phyloP scores from a whole-genome alignment of 2,329 filamentous ascomycete genomes.

The Sporothrix brunneoviolacea region DNA sequence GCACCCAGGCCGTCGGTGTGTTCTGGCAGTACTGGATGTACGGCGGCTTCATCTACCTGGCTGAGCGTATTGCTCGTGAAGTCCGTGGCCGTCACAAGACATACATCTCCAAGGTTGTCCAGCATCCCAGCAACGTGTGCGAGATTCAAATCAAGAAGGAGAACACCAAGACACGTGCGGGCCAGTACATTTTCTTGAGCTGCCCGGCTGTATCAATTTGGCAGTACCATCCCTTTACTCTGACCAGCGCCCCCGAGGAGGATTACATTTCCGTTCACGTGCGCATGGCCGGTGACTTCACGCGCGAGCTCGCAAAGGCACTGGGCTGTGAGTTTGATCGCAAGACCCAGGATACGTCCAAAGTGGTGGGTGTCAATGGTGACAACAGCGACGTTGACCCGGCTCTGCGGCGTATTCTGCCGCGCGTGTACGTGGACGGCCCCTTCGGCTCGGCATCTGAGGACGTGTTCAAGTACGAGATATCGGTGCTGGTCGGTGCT shows the following conservation, averaged over 20 bases:
- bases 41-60: constrained; percentile 71
- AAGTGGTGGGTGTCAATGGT: constrained; percentile 62
- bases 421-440: constrained; percentile 75
- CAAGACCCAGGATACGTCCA: constrained; percentile 48
- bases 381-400: constrained; percentile 58
- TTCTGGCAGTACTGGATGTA: constrained; percentile 90
- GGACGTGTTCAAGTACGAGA: constrained; percentile 84
- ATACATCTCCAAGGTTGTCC: constrained; percentile 81
- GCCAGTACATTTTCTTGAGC: constrained; percentile 85
- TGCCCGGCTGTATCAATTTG: constrained; percentile 80
- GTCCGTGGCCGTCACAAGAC: constrained; percentile 75
- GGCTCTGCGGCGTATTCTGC: constrained; percentile 64
- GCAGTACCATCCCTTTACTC: constrained; percentile 84
- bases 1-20: constrained; percentile 60
- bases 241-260: constrained; percentile 82
- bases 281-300: constrained; percentile 77
- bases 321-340: constrained; percentile 71
- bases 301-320: constrained; percentile 58
- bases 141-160: constrained; percentile 93
- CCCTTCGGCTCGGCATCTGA: constrained; percentile 82
- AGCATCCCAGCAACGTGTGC: constrained; percentile 81
- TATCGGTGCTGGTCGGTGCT: constrained; percentile 70
- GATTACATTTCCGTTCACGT: constrained; percentile 86
- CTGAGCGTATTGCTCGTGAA: constrained; percentile 73
- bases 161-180: constrained; percentile 71